Evolutionary conservation across 1,139 yeast genomes (phyloP).

Genomic region (Blastobotrys indianensis): DNA sequence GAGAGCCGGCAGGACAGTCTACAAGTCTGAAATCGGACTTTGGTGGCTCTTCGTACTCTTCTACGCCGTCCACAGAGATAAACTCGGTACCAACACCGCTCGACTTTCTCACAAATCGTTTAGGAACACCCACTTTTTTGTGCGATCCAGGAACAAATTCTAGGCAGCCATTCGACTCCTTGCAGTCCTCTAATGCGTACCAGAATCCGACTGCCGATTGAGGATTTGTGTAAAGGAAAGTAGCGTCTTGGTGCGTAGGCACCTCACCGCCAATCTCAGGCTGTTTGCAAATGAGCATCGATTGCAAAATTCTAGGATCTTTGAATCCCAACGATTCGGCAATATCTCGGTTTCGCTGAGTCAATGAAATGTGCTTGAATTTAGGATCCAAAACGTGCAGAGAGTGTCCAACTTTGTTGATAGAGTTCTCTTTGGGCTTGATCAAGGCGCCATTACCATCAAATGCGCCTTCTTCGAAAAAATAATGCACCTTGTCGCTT

Average conservation of each 20-base stretch:
- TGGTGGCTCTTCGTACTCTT: constrained; percentile 28
- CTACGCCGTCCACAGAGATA: constrained; percentile 25
- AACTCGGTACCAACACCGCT: constrained; percentile 42
- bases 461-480: constrained; percentile 69
- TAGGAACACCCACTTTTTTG: constrained; percentile 49
- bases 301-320: constrained; percentile 70
- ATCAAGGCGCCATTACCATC: constrained; percentile 42
- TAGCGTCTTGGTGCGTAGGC: constrained; percentile 75
- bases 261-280: constrained; percentile 71
- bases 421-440: constrained; percentile 50
- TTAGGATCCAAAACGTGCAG: constrained; percentile 51
- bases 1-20: constrained; percentile 65
- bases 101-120: constrained; percentile 54
- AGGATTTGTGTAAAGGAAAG: constrained; percentile 67
- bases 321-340: constrained; percentile 48
- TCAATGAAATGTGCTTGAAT: constrained; percentile 49
- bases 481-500: constrained; percentile 61
- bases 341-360: constrained; percentile 45
- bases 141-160: constrained; percentile 74
- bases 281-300: constrained; percentile 77
- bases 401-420: constrained; percentile 79
- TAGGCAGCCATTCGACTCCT: constrained; percentile 60
- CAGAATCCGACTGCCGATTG: constrained; percentile 72
- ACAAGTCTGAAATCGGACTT: constrained; percentile 45
- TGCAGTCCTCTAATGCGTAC: constrained; percentile 78